Percentiles rank a stretch among this genome's conserved stretches.
phyloP scores from a whole-genome alignment of 805 yeast species.

The Metschnikowia gelsemii region DNA sequence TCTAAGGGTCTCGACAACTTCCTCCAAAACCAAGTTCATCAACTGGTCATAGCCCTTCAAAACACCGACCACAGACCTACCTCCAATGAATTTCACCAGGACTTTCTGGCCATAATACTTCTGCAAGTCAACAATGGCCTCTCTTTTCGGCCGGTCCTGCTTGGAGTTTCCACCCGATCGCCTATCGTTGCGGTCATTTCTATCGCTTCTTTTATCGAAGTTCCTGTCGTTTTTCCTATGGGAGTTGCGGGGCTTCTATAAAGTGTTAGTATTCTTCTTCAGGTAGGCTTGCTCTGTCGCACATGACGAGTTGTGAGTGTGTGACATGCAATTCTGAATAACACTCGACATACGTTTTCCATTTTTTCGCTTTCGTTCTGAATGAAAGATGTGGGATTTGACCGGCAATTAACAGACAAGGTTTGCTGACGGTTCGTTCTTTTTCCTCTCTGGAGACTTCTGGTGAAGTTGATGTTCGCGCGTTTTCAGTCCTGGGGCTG shows the following conservation, averaged over 20 bases:
- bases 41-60: conserved; percentile 83
- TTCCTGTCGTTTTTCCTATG: conserved; percentile 12
- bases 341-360: conserved; percentile 19
- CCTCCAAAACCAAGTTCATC: conserved; percentile 75
- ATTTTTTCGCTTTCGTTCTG: conserved; percentile 3
- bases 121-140: conserved; percentile 79
- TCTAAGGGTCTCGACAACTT: conserved; percentile 63
- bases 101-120: conserved; percentile 72
- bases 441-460: neutral
- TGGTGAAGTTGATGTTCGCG: neutral
- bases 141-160: conserved; percentile 79
- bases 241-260: conserved; percentile 15
- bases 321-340: neutral
- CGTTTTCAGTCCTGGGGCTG: too few species aligned
- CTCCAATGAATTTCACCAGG: conserved; percentile 80
- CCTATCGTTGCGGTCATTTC: conserved; percentile 14
- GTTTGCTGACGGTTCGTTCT: too few species aligned
- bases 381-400: neutral
- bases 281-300: neutral
- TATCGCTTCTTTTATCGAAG: conserved; percentile 4
- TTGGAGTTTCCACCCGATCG: conserved; percentile 9
- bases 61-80: conserved; percentile 76
- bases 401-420: too few species aligned
- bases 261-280: conserved; percentile 11
- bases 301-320: neutral